Evolutionary conservation across 306 rosid genomes (phyloP), one percentile per base, ranked within the genome.

Genomic region (Styphnolobium japonicum): DNA sequence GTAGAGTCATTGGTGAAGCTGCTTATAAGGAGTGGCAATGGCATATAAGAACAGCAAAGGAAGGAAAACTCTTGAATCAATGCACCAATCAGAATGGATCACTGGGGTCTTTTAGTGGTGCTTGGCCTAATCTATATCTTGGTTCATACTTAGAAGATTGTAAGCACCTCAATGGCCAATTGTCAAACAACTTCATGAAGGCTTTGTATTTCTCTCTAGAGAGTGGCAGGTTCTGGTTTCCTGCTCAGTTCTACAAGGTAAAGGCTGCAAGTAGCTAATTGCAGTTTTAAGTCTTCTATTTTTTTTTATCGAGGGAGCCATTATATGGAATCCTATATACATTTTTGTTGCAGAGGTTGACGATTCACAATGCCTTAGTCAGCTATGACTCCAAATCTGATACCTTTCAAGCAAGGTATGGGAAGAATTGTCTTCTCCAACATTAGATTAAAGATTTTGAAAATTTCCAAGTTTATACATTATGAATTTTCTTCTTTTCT

Each of bases 181-280:
- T 29, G 9, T 82, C 87, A 7, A 65, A 65, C 45, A 78, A 76
- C 49, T 78, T 85, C 45, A 55, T 88, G 78, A 88, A 81, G 87
- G 77, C 88, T 67, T 76, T 86, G 83, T 91, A 90, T 87, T 86
- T 87, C 39, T 83, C 91, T 60, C 87, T 91, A 7, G 83, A 93
- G 75, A 75, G 25, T 62, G 95, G 97, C 14, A 77, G 67, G 67
- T 80, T 91, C 66, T 91, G 97, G 94, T 93, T 93, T 71, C 94
- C 95, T 21, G 93, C 93, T 73, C 92, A 93, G 84, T 89, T 91
- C 43, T 91, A 82, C 81, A 91, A 88, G 97, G 92, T 80, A 73
- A 45, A 76, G 22, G 2, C 72, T 42, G 25, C 0, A 67, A 25
- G 15, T 61, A 37, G 1, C 62, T n/a, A 2, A 18, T 11, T 21